Percentiles rank a stretch among this genome's conserved stretches.
Evolutionary conservation across 768 basidiomycete genomes (phyloP).

Genomic region (Bullera alba): DNA sequence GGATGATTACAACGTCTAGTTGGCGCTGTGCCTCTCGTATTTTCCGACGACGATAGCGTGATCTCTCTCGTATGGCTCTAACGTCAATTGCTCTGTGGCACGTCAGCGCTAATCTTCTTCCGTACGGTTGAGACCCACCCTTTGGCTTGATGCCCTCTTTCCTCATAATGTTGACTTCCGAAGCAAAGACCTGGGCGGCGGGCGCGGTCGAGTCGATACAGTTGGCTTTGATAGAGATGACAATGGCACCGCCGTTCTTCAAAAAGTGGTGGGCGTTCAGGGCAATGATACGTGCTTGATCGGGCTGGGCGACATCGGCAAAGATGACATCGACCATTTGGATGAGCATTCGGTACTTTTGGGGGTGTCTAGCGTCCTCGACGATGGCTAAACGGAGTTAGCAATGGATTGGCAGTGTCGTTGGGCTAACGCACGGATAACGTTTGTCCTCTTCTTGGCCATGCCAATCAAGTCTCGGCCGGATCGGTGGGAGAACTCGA

Average conservation of each 20-base stretch:
- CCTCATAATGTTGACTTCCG: slow-evolving; percentile 74
- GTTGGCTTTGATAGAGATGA: slow-evolving; percentile 98
- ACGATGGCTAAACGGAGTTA: slow-evolving; percentile 57
- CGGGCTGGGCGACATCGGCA: slow-evolving; percentile 95
- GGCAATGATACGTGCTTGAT: slow-evolving; percentile 93
- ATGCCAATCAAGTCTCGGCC: slow-evolving; percentile 97
- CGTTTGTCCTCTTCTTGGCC: slow-evolving; percentile 99
- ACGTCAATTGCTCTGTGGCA: slow-evolving; percentile 67
- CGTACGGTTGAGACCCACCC: slow-evolving; percentile 44
- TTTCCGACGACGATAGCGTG: slow-evolving; percentile 46
- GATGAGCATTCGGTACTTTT: slow-evolving; percentile 94
- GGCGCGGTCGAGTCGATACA: slow-evolving; percentile 96
- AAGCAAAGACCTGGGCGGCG: slow-evolving; percentile 79
- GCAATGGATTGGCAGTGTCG: neutral
- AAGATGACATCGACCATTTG: slow-evolving; percentile 95
- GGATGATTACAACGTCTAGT: neutral
- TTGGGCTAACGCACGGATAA: slow-evolving; percentile 61
- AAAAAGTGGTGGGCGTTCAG: slow-evolving; percentile 93
- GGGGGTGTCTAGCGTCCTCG: slow-evolving; percentile 93
- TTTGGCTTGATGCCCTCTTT: slow-evolving; percentile 79
- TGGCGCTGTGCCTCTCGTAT: slow-evolving; percentile 39
- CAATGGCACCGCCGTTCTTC: slow-evolving; percentile 81
- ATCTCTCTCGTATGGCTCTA: slow-evolving; percentile 58
- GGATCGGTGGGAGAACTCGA: slow-evolving; percentile 93
- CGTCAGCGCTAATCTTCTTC: neutral